Evolutionary conservation across 805 yeast species (phyloP).

Genomic region (Ogataea pilisensis): DNA sequence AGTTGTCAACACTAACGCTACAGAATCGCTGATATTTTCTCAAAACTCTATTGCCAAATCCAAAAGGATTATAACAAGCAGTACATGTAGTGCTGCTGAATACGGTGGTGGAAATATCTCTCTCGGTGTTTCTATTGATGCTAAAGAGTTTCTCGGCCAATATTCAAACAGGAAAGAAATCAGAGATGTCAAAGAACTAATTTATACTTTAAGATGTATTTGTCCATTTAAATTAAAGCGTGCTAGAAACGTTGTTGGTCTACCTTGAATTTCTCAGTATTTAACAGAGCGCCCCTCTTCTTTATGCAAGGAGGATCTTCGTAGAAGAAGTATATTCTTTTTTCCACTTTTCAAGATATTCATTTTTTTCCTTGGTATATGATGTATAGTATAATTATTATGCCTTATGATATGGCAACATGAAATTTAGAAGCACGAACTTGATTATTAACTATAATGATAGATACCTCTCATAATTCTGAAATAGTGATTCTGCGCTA

Average conservation of each 20-base stretch:
- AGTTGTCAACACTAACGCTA: neutral
- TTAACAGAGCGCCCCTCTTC: neutral
- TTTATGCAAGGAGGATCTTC: too few relatives aligned
- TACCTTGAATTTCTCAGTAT: neutral
- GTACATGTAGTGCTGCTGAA: too few relatives aligned
- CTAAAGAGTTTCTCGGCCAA: neutral
- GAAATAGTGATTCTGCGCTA: constrained; percentile 5
- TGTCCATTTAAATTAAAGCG: constrained; percentile 16
- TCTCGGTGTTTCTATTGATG: neutral
- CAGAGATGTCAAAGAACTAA: constrained; percentile 23
- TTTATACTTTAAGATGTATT: constrained; percentile 27
- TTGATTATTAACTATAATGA: too few relatives aligned
- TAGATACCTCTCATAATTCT: constrained; percentile 11
- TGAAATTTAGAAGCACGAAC: too few relatives aligned
- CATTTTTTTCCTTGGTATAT: too few relatives aligned
- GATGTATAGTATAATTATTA: too few relatives aligned
- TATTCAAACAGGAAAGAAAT: constrained; percentile 4
- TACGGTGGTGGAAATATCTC: too few relatives aligned
- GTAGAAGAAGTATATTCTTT: too few relatives aligned
- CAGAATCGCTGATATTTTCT: neutral
- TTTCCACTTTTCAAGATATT: too few relatives aligned
- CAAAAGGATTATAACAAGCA: neutral
- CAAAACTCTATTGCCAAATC: neutral
- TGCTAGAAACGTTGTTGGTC: neutral
- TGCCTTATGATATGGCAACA: too few relatives aligned